These are phyloP conservation scores for Ogataea saltuana DNA, from an alignment of 805 yeast species.

Conservation along the genomic window DNA sequence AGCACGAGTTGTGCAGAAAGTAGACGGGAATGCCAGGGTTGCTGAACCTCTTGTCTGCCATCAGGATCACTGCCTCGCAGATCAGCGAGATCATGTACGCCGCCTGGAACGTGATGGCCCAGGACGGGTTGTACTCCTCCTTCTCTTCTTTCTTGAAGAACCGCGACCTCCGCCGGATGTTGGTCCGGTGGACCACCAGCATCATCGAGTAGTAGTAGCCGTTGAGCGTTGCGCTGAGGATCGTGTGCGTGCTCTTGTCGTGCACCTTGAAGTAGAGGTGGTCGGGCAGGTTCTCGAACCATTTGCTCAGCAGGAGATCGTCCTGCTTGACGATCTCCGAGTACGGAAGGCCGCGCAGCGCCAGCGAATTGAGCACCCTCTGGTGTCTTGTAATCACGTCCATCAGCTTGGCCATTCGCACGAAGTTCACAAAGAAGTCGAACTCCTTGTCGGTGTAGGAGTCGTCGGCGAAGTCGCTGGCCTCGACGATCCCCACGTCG, in stretches of 20 bases:
- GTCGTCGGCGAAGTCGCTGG: constrained; percentile 58
- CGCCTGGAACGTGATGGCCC: constrained; percentile 81
- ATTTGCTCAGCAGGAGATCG: constrained; percentile 71
- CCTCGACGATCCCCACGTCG: constrained; percentile 71
- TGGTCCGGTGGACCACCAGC: constrained; percentile 66
- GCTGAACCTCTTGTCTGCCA: constrained; percentile 41
- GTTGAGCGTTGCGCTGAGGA: constrained; percentile 58
- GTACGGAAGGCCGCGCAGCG: constrained; percentile 43
- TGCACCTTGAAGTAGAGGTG: constrained; percentile 60
- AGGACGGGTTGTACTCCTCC: constrained; percentile 54
- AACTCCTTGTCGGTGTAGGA: constrained; percentile 38
- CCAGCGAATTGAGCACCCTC: constrained; percentile 32
- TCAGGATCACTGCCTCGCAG: constrained; percentile 6
- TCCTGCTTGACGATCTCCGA: constrained; percentile 67
- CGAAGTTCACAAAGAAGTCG: constrained; percentile 58
- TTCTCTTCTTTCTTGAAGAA: neutral
- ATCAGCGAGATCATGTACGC: constrained; percentile 62
- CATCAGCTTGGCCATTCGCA: constrained; percentile 67
- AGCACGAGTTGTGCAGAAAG: constrained; percentile 11
- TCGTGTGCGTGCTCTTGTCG: constrained; percentile 34
- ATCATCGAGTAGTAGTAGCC: constrained; percentile 68
- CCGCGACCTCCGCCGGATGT: constrained; percentile 43
- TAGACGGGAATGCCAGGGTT: constrained; percentile 46
- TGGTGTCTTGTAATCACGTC: constrained; percentile 71
- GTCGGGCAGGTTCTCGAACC: constrained; percentile 68